Percentiles rank a stretch among this genome's conserved stretches.
Conservation (phyloP, 495 filamentous ascomycete genomes). For the Hypomontagnella monticulosa region DNA sequence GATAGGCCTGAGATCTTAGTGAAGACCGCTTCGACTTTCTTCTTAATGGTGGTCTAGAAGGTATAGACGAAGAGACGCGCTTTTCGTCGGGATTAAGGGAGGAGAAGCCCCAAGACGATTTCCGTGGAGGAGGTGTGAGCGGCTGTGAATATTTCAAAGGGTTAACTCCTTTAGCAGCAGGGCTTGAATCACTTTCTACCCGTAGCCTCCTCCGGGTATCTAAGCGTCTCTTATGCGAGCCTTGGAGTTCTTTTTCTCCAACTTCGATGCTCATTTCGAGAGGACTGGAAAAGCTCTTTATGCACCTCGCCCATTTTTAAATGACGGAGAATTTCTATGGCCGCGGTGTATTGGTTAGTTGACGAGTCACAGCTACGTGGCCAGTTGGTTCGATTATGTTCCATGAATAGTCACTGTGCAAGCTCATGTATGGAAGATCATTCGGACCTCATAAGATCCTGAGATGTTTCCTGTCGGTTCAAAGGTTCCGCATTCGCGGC, state of each 20-base stretch:
- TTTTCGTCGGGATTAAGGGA: not conserved
- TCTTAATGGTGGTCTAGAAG: constrained; percentile 21
- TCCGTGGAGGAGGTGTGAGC: constrained; percentile 34
- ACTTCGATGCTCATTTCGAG: constrained; percentile 16
- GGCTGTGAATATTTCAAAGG: constrained; percentile 17
- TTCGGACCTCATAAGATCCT: constrained; percentile 31
- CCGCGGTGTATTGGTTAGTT: not conserved
- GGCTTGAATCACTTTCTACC: constrained; percentile 27
- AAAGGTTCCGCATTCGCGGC: constrained; percentile 15
- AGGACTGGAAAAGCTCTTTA: constrained; percentile 31
- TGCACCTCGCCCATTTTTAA: constrained; percentile 24
- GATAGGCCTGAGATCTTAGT: constrained; percentile 21
- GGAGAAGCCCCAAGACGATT: constrained; percentile 29
- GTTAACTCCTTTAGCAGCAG: not conserved
- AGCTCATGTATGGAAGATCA: not conserved
- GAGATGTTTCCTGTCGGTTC: constrained; percentile 11
- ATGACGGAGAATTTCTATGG: constrained; percentile 12
- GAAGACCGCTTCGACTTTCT: constrained; percentile 38
- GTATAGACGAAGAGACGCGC: not conserved
- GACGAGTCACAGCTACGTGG: not conserved
- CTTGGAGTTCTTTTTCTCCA: constrained; percentile 27
- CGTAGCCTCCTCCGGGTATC: constrained; percentile 8
- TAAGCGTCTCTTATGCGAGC: constrained; percentile 15
- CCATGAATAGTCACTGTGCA: constrained; percentile 10
- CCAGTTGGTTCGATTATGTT: not conserved